Base-by-base conservation (phyloP, 2,329 filamentous ascomycete genomes). In the Penicillium oxalicum region DNA sequence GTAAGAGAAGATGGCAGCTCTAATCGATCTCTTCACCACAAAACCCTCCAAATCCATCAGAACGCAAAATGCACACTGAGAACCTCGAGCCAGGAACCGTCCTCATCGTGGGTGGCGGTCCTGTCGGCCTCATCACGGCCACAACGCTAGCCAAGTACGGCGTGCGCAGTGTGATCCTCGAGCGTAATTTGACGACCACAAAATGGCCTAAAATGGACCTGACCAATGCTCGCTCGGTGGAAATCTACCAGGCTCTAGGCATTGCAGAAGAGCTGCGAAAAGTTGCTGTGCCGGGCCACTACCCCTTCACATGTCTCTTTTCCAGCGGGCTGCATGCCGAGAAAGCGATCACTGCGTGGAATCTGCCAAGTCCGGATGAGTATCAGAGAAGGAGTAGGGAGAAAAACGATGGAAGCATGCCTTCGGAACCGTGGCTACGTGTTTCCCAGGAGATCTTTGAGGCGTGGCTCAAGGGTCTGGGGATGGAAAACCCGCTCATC, bases 21-120 rank as follows among this genome's bases (percentile, higher is more conserved):
- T 18, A 2, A 18, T 18, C 18, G 18, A 18, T 18, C 18, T 18
- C 18, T 18, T 18, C 18, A 18, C 18, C 18, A 18, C 18, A 18
- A 18, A 18, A 2, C 18, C 18, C 18, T 18, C 18, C 18, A 18
- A 18, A 18, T 18, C 18, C 18, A 18, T 2, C 18, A 1, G 18
- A 18, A 18, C 18, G 18, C 18, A 18, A 18, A 18, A 18, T 18
- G 18, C 18, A 18, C 18, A 18, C 18, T 18, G 18, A 18, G 18
- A 18, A 18, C 18, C 18, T 18, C 2, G 18, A 18, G 18, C 18
- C 18, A 18, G 18, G 18, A 18, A 18, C 18, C 18, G 40, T 50
- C 18, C 40, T 59, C 13, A 74, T 79, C 42, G 62, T 78, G n/a
- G 77, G 77, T 11, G 75, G 75, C 25, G 77, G 77, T 9, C 77